Conservation (phyloP, 371 early-diverging fungal genomes). For the Ordospora colligata region DNA sequence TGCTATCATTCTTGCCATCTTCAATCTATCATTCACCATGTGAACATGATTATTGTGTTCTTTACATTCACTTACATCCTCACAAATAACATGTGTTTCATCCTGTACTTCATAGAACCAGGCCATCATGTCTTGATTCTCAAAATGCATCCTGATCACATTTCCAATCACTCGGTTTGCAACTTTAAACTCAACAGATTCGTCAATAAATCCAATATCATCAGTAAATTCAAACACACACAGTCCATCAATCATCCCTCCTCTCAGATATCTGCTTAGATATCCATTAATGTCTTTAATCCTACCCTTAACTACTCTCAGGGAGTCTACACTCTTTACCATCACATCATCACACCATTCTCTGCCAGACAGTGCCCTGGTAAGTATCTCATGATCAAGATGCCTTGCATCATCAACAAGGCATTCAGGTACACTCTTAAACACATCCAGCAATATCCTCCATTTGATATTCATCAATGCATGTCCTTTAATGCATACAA, state of each 20-base stretch:
- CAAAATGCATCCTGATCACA: neutral
- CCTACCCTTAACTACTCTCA: neutral
- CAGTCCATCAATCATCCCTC: neutral
- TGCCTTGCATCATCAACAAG: neutral
- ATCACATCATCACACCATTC: neutral
- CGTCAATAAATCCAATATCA: neutral
- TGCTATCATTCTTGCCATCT: no score
- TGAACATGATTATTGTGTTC: neutral
- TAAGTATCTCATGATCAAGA: slow-evolving; percentile 1
- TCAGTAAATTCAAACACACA: neutral
- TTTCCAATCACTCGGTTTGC: neutral
- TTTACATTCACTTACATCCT: neutral
- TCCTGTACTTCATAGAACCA: neutral
- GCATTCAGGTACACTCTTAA: neutral
- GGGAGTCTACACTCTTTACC: neutral
- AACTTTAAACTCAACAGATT: neutral
- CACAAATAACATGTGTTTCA: neutral
- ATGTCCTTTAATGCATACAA: neutral
- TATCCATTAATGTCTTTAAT: neutral
- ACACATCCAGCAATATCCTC: slow-evolving; percentile 3
- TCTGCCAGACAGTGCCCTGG: neutral
- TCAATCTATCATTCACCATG: no score
- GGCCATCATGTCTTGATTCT: neutral
- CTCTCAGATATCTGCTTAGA: neutral
- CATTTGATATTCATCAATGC: neutral